A percentile compares a stretch with the other conserved stretches of the same genome.
phyloP scores from a whole-genome alignment of 805 yeast species.

The Candida anglica region DNA sequence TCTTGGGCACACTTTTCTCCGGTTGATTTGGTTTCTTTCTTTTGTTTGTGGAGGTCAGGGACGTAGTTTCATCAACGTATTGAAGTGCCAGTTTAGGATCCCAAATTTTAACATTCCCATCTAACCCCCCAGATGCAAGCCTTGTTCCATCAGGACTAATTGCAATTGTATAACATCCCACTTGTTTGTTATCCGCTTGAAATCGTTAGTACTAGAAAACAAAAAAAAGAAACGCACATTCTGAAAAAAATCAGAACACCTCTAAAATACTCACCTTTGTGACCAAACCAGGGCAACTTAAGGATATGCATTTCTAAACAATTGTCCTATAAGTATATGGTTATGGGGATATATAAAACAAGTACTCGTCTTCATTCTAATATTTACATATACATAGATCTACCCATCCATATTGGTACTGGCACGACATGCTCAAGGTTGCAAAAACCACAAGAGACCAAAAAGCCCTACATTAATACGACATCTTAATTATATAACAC shows the following conservation, averaged over 20 bases:
- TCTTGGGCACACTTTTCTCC: slow-evolving; percentile 14
- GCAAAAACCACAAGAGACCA: too few species aligned
- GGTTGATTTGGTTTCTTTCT: slow-evolving; percentile 3
- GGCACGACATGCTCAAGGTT: too few species aligned
- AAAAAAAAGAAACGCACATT: too few species aligned
- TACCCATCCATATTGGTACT: too few species aligned
- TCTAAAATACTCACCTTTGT: slow-evolving; percentile 29
- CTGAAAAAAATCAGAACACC: background rate
- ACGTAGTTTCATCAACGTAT: slow-evolving; percentile 25
- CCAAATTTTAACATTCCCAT: slow-evolving; percentile 93
- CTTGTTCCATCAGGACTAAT: slow-evolving; percentile 80
- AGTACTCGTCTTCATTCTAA: too few species aligned
- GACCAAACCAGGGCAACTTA: slow-evolving; percentile 44
- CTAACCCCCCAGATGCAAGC: slow-evolving; percentile 87
- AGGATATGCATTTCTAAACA: slow-evolving; percentile 28
- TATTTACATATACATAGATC: too few species aligned
- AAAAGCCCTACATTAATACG: too few species aligned
- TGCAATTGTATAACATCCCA: slow-evolving; percentile 81
- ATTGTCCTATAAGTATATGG: background rate
- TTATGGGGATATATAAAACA: background rate
- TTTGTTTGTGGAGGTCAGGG: slow-evolving; percentile 5
- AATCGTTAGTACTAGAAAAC: slow-evolving; percentile 16
- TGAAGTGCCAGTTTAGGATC: slow-evolving; percentile 51
- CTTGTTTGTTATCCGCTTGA: slow-evolving; percentile 70
- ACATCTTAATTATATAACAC: too few species aligned